Evolutionary conservation across 75 land plant species (phyloP).

Genomic region (Sequoia sempervirens): DNA sequence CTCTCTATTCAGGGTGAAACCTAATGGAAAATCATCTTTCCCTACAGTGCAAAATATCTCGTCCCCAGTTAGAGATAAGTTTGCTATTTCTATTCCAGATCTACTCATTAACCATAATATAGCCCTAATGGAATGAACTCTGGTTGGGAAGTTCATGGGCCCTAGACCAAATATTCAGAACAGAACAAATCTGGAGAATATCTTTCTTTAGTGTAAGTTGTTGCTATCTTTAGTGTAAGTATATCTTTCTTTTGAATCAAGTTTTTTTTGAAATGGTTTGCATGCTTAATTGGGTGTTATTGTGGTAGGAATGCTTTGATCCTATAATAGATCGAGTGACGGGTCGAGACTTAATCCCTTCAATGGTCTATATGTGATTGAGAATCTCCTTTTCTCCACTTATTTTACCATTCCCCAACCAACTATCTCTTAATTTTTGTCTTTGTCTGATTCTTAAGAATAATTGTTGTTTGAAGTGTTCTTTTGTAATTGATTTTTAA

Average conservation of each 20-base stretch:
- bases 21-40: too few relatives aligned
- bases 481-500: neutral
- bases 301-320: constrained; percentile 73
- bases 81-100: too few relatives aligned
- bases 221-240: constrained; percentile 68
- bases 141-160: too few relatives aligned
- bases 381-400: neutral
- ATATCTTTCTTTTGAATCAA: neutral
- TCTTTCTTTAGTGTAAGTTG: too few relatives aligned
- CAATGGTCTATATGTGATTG: constrained; percentile 85
- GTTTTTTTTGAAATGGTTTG: neutral
- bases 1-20: too few relatives aligned
- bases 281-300: neutral
- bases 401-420: neutral
- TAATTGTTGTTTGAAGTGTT: neutral
- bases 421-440: constrained; percentile 1
- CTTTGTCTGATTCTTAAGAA: neutral
- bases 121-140: too few relatives aligned
- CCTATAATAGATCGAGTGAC: constrained; percentile 58
- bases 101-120: too few relatives aligned
- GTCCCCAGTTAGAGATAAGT: too few relatives aligned
- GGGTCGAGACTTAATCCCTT: constrained; percentile 85
- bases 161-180: too few relatives aligned
- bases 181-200: too few relatives aligned
- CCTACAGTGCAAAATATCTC: too few relatives aligned